These are phyloP conservation scores for Yamadazyma songkhlaensis DNA, from an alignment of 1,139 yeast genomes.

Conservation along the genomic window DNA sequence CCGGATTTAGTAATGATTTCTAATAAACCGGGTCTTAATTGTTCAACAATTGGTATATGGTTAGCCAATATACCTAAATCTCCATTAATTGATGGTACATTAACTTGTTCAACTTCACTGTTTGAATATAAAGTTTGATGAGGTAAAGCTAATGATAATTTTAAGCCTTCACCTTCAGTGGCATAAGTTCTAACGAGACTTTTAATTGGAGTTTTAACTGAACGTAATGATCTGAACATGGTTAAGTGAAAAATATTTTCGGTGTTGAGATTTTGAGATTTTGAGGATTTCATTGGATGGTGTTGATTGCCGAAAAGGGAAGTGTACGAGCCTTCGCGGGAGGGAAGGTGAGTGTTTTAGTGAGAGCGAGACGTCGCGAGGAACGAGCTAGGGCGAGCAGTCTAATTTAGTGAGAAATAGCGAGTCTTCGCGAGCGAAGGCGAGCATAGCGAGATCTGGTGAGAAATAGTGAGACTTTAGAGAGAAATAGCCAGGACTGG, in stretches of 20 bases:
- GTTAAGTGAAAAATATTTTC: slow-evolving; percentile 8
- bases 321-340: too few species aligned
- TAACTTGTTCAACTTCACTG: slow-evolving; percentile 75
- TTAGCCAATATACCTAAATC: slow-evolving; percentile 96
- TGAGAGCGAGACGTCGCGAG: too few species aligned
- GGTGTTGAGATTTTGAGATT: slow-evolving; percentile 10
- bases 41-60: slow-evolving; percentile 98
- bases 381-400: too few species aligned
- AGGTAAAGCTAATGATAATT: slow-evolving; percentile 88
- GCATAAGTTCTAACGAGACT: slow-evolving; percentile 66
- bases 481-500: too few species aligned
- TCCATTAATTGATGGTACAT: slow-evolving; percentile 94
- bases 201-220: slow-evolving; percentile 3
- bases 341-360: too few species aligned
- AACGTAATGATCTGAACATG: slow-evolving; percentile 56
- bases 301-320: slow-evolving; percentile 29
- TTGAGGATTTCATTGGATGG: slow-evolving; percentile 26
- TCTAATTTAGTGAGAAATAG: too few species aligned
- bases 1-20: slow-evolving; percentile 84
- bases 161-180: slow-evolving; percentile 83
- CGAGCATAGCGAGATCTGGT: too few species aligned
- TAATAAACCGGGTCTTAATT: slow-evolving; percentile 93
- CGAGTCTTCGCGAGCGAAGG: too few species aligned
- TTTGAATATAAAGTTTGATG: slow-evolving; percentile 62
- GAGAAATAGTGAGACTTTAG: too few species aligned